Conservation (phyloP, 2,329 filamentous ascomycete species). For the Botryotinia convoluta region DNA sequence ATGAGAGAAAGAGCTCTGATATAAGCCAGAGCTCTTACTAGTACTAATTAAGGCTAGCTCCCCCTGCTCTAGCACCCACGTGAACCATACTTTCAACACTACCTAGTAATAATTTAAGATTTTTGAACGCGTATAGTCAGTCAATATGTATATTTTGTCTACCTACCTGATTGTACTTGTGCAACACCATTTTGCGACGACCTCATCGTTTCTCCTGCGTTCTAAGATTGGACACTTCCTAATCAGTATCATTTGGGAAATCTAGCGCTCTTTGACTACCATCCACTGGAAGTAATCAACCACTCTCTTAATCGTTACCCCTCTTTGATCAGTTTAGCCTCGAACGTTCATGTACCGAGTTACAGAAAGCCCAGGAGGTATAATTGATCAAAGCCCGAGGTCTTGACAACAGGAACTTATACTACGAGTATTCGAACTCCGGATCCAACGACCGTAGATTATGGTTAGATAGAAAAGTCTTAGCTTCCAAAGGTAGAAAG, state of each 20-base stretch:
- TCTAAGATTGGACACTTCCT: rapidly evolving
- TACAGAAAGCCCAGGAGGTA: too few relatives aligned
- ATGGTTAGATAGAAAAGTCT: neutral
- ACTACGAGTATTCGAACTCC: neutral
- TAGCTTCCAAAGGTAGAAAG: too few relatives aligned
- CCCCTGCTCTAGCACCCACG: too few relatives aligned
- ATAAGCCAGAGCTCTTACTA: too few relatives aligned
- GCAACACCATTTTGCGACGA: neutral
- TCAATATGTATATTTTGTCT: neutral
- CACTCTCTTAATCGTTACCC: neutral
- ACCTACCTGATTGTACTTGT: neutral
- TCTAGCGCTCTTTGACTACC: too few relatives aligned
- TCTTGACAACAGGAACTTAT: neutral
- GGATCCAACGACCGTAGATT: too few relatives aligned
- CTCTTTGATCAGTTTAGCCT: neutral
- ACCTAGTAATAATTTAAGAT: neutral
- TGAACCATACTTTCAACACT: too few relatives aligned
- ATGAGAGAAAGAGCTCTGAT: too few relatives aligned
- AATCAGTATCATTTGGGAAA: neutral
- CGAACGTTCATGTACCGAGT: neutral
- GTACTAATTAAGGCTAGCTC: too few relatives aligned
- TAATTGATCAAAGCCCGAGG: neutral
- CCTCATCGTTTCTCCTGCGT: neutral
- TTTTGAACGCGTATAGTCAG: neutral
- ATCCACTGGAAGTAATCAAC: neutral